Base-by-base conservation (phyloP, 805 yeast species). In the Ogataea neopini region DNA sequence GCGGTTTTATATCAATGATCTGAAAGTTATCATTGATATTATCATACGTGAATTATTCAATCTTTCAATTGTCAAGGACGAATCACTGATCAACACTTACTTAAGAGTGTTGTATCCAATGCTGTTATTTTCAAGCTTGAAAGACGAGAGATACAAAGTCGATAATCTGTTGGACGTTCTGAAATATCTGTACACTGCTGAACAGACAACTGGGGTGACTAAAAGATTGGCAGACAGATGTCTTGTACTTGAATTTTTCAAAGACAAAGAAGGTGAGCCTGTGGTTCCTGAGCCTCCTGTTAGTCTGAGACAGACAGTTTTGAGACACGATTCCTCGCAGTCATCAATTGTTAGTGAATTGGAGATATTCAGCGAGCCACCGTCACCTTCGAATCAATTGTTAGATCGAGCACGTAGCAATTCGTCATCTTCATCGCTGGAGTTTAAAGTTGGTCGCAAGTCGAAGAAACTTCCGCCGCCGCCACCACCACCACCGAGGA, bases 11-110 rank as follows among this genome's bases (percentile, higher is more conserved):
- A 72, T 88, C 51, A 91, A 91, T 58, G 98, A 91, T 62, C 68
- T 91, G 49, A 83, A 85, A 57, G 95, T 91, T 6, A 75, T 91
- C 47, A 82, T 86, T 11, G 96, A 89, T 59, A 90, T 91, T 8
- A 73, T 91, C 44, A 73, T 91, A 1, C 71, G 98, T 44, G 96
- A 91, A 61, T 71, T 92, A 45, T 77, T 78, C 54, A 83, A 91
- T 58, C 65, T 88, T 34, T 79, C 90, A 18, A 50, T 62, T 0
- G 76, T 73, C 10, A 79, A 77, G 17, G 79, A 80, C 32, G 84
- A 76, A 48, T 67, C 76, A 8, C 67, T 83, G 34, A 79, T 87
- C 45, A 83, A 84, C 59, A 80, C 89, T 9, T 89, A 85, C 58
- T 67, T 91, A 35, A 74, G 94, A 47, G 89, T 90, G 2, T 57